Conservation (phyloP, 805 yeast genomes). For the Pichia scutulata region DNA sequence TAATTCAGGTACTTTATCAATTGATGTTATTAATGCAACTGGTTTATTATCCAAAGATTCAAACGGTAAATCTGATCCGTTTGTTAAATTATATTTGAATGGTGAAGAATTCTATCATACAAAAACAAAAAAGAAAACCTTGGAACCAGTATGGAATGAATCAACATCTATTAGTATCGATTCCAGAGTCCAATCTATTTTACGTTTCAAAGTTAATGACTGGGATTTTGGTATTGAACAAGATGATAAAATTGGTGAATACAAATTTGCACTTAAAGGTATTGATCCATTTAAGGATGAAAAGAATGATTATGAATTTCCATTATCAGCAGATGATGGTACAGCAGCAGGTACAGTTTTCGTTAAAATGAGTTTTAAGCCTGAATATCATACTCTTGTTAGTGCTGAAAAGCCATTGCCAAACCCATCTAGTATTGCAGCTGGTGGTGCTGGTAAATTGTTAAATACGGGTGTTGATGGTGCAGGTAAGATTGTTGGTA, state of each 20-base stretch:
- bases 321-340: constrained; percentile 42
- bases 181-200: constrained; percentile 53
- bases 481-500: constrained; percentile 30
- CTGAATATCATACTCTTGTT: constrained; percentile 48
- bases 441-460: constrained; percentile 41
- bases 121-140: constrained; percentile 74
- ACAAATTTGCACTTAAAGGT: constrained; percentile 46
- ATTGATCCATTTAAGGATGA: constrained; percentile 50
- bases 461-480: constrained; percentile 36
- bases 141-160: constrained; percentile 90
- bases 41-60: constrained; percentile 79
- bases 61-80: constrained; percentile 93
- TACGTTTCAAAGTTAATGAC: constrained; percentile 60
- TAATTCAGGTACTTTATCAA: constrained; percentile 62
- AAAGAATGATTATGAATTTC: constrained; percentile 41
- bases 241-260: constrained; percentile 76
- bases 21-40: constrained; percentile 56
- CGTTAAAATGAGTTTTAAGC: constrained; percentile 55
- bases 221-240: constrained; percentile 91
- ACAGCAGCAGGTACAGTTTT: constrained; percentile 58
- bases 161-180: constrained; percentile 43
- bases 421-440: constrained; percentile 30
- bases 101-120: constrained; percentile 63
- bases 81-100: constrained; percentile 59
- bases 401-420: constrained; percentile 36